These are phyloP conservation scores for Emergomyces orientalis DNA, from an alignment of 2,329 filamentous ascomycete species.

Conservation along the genomic window DNA sequence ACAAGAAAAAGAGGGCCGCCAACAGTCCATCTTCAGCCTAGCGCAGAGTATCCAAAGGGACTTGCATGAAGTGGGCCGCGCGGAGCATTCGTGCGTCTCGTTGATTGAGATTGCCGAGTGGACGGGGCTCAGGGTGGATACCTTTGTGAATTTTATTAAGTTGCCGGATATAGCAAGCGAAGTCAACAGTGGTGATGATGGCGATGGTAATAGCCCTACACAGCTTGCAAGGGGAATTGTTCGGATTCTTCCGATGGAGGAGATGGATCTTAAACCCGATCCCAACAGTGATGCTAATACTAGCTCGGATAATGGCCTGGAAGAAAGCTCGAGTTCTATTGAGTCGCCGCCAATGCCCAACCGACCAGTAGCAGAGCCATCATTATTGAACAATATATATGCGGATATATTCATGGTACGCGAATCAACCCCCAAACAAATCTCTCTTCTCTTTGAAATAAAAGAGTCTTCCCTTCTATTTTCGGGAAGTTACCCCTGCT, in stretches of 20 bases:
- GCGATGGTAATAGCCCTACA: neutral
- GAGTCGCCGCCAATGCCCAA: neutral
- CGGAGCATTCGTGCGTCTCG: slow-evolving; percentile 49
- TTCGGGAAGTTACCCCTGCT: neutral
- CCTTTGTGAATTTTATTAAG: slow-evolving; percentile 73
- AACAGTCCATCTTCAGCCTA: slow-evolving; percentile 36
- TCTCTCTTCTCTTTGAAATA: neutral
- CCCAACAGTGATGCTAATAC: neutral
- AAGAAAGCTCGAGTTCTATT: neutral
- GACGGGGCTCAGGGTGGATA: slow-evolving; percentile 62
- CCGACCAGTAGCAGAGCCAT: neutral
- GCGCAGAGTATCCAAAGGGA: slow-evolving; percentile 60
- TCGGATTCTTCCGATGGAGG: slow-evolving; percentile 7
- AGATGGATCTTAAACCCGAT: slow-evolving; percentile 7
- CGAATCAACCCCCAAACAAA: neutral
- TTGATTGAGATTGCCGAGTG: slow-evolving; percentile 64
- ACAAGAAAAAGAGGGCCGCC: neutral
- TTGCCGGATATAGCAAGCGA: slow-evolving; percentile 34
- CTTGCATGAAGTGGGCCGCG: slow-evolving; percentile 50
- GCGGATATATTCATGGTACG: slow-evolving; percentile 18
- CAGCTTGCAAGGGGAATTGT: neutral
- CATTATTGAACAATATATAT: neutral
- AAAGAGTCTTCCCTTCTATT: neutral
- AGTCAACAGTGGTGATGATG: neutral
- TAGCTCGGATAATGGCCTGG: neutral